Evolutionary conservation across 495 filamentous ascomycete genomes (phyloP).

Genomic region (Clavariopsis aquatica): DNA sequence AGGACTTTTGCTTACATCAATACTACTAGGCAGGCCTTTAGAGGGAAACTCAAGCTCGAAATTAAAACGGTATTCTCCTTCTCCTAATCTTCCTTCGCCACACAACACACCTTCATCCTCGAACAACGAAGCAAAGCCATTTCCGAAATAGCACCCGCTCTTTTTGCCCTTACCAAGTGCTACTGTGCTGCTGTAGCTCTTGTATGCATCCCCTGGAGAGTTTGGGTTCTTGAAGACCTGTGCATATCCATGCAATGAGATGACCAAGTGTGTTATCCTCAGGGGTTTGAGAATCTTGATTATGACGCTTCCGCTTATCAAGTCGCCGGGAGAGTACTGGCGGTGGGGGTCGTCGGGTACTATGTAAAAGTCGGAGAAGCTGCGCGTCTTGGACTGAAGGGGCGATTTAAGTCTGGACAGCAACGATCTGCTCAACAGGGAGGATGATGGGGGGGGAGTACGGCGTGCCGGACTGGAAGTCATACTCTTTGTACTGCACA

Average conservation of each 20-base stretch:
- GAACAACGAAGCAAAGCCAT: conserved; percentile 83
- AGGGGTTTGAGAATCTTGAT: conserved; percentile 79
- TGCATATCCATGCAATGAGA: conserved; percentile 84
- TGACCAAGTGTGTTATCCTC: conserved; percentile 86
- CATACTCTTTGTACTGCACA: conserved; percentile 41
- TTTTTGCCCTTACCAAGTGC: conserved; percentile 58
- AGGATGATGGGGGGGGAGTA: conserved; percentile 23
- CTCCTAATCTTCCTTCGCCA: conserved; percentile 82
- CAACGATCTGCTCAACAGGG: conserved; percentile 48
- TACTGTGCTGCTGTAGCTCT: conserved; percentile 47
- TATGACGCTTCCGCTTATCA: conserved; percentile 71
- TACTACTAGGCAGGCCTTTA: conserved; percentile 84
- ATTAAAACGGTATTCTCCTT: conserved; percentile 86
- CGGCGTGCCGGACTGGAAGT: conserved; percentile 39
- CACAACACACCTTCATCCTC: conserved; percentile 89
- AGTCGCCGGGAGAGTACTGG: conserved; percentile 71
- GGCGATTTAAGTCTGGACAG: conserved; percentile 62
- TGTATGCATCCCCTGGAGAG: conserved; percentile 60
- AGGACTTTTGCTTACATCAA: conserved; percentile 67
- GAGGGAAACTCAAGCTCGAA: conserved; percentile 82
- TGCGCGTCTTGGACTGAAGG: conserved; percentile 66
- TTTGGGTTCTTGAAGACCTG: conserved; percentile 80
- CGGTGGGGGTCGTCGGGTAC: conserved; percentile 83
- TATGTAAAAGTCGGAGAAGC: conserved; percentile 79
- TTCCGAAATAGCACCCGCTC: conserved; percentile 70